Evolutionary conservation across 2,329 filamentous ascomycete genomes (phyloP).

Genomic region (Penicillium decumbens): DNA sequence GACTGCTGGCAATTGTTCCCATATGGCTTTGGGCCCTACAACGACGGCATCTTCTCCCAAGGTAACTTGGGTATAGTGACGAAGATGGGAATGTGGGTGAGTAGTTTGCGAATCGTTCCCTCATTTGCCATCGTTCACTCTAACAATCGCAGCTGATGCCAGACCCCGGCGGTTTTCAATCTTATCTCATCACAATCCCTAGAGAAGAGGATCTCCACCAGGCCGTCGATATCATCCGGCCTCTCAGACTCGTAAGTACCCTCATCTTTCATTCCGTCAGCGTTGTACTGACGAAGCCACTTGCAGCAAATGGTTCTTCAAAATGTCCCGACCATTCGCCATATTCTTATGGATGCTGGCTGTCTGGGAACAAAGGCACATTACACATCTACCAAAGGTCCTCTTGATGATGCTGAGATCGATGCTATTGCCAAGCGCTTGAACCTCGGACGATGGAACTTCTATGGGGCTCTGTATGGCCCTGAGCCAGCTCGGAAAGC

Average conservation of each 20-base stretch:
- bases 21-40: conserved; percentile 39
- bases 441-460: not conserved
- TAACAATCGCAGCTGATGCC: conserved; percentile 43
- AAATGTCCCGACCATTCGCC: conserved; percentile 47
- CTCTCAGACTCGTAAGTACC: conserved; percentile 23
- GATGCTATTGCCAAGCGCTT: not conserved
- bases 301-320: conserved; percentile 40
- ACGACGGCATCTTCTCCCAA: conserved; percentile 27
- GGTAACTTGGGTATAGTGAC: not conserved
- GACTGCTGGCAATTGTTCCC: conserved; percentile 44
- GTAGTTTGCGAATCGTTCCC: not conserved
- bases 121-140: not conserved
- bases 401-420: not conserved
- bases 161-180: conserved; percentile 49
- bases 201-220: conserved; percentile 48
- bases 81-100: not conserved
- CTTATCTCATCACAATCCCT: conserved; percentile 44
- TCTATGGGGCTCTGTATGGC: not conserved
- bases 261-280: not conserved
- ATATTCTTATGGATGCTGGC: conserved; percentile 43
- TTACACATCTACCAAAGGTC: not conserved
- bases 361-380: not conserved
- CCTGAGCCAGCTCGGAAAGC: conserved; percentile 3
- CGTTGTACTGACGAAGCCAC: not conserved
- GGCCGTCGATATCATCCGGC: conserved; percentile 37